Evolutionary conservation across 371 early-diverging fungal species (phyloP).

Genomic region (Cokeromyces recurvatus): DNA sequence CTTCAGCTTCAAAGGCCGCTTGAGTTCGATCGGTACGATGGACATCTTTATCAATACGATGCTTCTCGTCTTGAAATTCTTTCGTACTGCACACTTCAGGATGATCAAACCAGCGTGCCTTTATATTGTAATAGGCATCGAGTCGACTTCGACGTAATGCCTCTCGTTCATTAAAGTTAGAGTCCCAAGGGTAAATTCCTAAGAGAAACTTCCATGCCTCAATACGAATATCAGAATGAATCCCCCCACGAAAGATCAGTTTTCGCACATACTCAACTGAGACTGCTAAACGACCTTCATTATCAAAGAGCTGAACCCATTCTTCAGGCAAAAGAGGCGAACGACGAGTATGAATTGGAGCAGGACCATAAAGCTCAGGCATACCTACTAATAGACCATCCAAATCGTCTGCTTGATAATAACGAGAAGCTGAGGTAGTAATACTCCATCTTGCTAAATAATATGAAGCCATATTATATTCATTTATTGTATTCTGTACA

Average conservation of each 20-base stretch:
- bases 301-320: conserved; percentile 73
- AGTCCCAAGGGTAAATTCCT: conserved; percentile 82
- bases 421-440: conserved; percentile 1
- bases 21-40: conserved; percentile 88
- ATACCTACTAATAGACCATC: conserved; percentile 23
- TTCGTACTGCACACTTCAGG: conserved; percentile 48
- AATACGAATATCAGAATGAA: conserved; percentile 78
- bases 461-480: conserved; percentile 76
- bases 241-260: conserved; percentile 73
- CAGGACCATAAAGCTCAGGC: conserved; percentile 24
- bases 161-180: conserved; percentile 70
- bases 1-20: conserved; percentile 69
- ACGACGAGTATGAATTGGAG: conserved; percentile 33
- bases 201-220: conserved; percentile 90
- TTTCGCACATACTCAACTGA: conserved; percentile 50
- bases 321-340: conserved; percentile 67
- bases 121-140: conserved; percentile 76
- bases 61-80: conserved; percentile 75
- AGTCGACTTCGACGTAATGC: conserved; percentile 52
- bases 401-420: conserved; percentile 17
- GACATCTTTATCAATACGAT: conserved; percentile 91
- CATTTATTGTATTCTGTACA: conserved; percentile 50
- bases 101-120: conserved; percentile 76
- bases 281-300: conserved; percentile 52
- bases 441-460: conserved; percentile 77